phyloP scores from a whole-genome alignment of 139 green algal genomes.

The Eudorina sp. region DNA sequence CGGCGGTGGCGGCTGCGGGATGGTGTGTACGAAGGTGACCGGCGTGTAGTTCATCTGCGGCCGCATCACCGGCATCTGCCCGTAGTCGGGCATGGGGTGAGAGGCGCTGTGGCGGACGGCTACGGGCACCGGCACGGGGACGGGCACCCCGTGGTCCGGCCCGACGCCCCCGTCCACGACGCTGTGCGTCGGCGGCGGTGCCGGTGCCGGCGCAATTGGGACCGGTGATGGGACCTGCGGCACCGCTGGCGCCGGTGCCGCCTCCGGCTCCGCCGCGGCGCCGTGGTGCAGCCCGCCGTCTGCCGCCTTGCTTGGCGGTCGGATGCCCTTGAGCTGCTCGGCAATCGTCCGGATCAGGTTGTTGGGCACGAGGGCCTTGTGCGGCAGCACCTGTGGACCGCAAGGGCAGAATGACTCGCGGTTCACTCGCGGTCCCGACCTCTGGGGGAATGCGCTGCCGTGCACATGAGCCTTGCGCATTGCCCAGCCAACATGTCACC shows the following conservation, averaged over 20 bases:
- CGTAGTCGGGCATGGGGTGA: neutral
- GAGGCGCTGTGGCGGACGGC: neutral
- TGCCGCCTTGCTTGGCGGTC: neutral
- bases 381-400: constrained; percentile 9
- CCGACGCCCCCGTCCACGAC: neutral
- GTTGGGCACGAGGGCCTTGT: constrained; percentile 54
- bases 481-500: neutral
- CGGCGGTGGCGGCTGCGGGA: neutral
- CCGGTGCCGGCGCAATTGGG: neutral
- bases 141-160: neutral
- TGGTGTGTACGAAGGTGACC: neutral
- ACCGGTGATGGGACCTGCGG: neutral
- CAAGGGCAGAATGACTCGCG: neutral
- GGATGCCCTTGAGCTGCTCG: neutral
- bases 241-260: neutral
- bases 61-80: neutral
- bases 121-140: neutral
- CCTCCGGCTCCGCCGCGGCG: neutral
- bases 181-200: neutral
- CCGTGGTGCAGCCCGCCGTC: neutral
- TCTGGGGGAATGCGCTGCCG: no score
- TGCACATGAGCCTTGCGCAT: neutral
- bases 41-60: neutral
- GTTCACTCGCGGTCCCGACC: no score
- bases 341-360: constrained; percentile 34